A percentile compares a stretch with the other conserved stretches of the same genome.
Evolutionary conservation across 2,329 filamentous ascomycete species (phyloP).

Genomic region (Metarhizium sp.): DNA sequence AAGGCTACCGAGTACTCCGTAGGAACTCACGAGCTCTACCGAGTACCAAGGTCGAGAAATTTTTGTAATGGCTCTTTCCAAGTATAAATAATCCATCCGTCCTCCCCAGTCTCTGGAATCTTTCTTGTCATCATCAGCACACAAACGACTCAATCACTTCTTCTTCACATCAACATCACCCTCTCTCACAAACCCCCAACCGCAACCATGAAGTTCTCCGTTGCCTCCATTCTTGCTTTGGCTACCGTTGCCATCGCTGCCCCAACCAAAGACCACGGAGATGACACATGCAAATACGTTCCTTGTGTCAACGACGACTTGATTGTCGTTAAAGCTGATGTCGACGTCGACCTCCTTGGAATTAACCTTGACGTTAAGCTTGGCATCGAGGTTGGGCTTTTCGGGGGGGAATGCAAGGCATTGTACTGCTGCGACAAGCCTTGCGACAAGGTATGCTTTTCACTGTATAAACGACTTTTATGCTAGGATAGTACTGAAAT

Average conservation of each 20-base stretch:
- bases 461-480: not conserved
- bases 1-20: not conserved
- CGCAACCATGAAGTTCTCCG: conserved; percentile 4
- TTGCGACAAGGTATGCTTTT: not conserved
- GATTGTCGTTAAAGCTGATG: not conserved
- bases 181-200: not conserved
- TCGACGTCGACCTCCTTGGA: not conserved
- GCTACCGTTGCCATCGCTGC: conserved; percentile 2
- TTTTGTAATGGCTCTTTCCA: not conserved
- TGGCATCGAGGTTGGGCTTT: not conserved
- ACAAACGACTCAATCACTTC: not conserved
- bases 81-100: not conserved
- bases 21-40: not conserved
- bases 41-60: not conserved
- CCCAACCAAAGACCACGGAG: not conserved
- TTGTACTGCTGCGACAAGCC: not conserved
- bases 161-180: not conserved
- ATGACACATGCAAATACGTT: not conserved
- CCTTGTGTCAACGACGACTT: not conserved
- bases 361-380: not conserved
- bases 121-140: not conserved
- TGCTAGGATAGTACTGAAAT: not conserved
- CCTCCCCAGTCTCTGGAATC: not conserved
- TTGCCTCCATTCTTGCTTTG: conserved; percentile 3
- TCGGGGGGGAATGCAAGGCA: not conserved